Evolutionary conservation across 2,329 filamentous ascomycete species (phyloP).

Genomic region (Sclerotinia trifoliorum): DNA sequence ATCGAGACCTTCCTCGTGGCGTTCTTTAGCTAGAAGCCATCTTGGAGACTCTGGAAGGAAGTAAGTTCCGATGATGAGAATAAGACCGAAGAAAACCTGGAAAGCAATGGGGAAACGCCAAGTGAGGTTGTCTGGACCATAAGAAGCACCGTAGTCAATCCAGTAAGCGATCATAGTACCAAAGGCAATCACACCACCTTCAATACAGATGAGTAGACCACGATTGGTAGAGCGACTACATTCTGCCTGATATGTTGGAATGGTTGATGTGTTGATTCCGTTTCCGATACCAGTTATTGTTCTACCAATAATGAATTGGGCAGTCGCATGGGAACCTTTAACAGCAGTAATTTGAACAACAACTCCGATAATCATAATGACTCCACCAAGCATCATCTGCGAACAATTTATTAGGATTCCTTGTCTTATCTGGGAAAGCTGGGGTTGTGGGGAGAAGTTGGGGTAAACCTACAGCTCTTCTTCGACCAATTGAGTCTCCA

Average conservation of each 20-base stretch:
- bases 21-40: conserved; percentile 94
- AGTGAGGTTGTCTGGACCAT: conserved; percentile 76
- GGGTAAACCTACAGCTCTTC: conserved; percentile 50
- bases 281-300: conserved; percentile 52
- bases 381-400: conserved; percentile 54
- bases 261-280: conserved; percentile 50
- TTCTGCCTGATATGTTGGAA: conserved; percentile 66
- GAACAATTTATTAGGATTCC: conserved; percentile 30
- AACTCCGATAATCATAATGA: conserved; percentile 59
- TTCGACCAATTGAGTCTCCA: conserved; percentile 57
- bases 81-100: conserved; percentile 87
- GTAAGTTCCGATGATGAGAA: conserved; percentile 79
- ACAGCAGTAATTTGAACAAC: conserved; percentile 44
- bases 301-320: conserved; percentile 56
- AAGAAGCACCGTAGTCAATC: conserved; percentile 97
- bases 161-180: conserved; percentile 85
- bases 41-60: conserved; percentile 94
- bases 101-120: conserved; percentile 89
- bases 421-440: conserved; percentile 45
- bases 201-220: conserved; percentile 51
- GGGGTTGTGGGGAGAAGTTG: conserved; percentile 3
- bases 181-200: conserved; percentile 57
- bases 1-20: conserved; percentile 94
- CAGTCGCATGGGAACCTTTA: conserved; percentile 42
- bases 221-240: conserved; percentile 44